Percentiles rank a stretch among this genome's conserved stretches.
phyloP scores from a whole-genome alignment of 1,284 basidiomycete species.

The Papiliotrema flavescens region DNA sequence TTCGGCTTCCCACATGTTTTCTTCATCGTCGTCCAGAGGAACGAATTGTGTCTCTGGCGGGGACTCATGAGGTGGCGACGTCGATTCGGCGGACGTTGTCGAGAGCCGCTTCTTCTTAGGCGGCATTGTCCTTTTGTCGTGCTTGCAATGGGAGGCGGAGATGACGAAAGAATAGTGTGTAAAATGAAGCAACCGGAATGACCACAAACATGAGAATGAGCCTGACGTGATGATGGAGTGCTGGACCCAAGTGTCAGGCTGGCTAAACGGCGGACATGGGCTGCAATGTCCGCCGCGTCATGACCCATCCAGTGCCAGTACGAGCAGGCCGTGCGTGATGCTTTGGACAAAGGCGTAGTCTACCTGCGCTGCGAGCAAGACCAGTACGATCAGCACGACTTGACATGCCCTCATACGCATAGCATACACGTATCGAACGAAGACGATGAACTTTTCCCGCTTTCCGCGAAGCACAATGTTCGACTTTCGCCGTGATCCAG shows the following conservation, averaged over 20 bases:
- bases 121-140: too few species aligned
- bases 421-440: too few species aligned
- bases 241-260: background rate
- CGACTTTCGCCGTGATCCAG: slow-evolving; percentile 8
- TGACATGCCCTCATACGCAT: too few species aligned
- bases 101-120: too few species aligned
- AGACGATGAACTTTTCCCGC: slow-evolving; percentile 14
- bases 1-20: slow-evolving; percentile 18
- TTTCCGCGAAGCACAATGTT: slow-evolving; percentile 13
- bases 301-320: too few species aligned
- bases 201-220: background rate
- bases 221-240: background rate
- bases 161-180: background rate
- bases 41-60: slow-evolving; percentile 10
- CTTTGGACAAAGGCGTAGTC: too few species aligned
- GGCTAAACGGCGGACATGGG: background rate
- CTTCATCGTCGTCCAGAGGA: slow-evolving; percentile 9
- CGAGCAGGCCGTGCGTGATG: too few species aligned
- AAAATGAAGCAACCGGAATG: background rate
- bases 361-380: too few species aligned
- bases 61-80: background rate
- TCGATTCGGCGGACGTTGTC: background rate
- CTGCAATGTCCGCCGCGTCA: background rate
- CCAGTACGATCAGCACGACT: too few species aligned
- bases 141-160: background rate